These are phyloP conservation scores for Lipomyces yamanashiensis DNA, from an alignment of 805 yeast genomes.

Conservation along the genomic window DNA sequence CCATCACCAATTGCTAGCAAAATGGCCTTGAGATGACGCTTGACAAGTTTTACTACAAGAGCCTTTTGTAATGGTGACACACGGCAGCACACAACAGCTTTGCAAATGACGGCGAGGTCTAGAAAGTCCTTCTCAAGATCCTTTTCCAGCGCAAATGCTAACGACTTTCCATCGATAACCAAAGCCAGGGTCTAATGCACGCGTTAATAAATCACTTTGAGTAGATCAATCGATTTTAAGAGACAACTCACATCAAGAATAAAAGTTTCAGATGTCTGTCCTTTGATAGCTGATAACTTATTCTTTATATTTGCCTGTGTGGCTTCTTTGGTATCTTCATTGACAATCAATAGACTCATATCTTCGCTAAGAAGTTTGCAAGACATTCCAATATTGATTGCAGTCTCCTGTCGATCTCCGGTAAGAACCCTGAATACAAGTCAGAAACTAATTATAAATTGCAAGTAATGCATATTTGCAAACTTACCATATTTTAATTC, in stretches of 20 bases:
- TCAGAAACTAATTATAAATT: background rate
- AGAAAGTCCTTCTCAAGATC: constrained; percentile 78
- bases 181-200: constrained; percentile 75
- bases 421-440: constrained; percentile 64
- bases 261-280: constrained; percentile 42
- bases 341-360: constrained; percentile 88
- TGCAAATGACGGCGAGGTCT: constrained; percentile 81
- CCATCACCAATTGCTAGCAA: constrained; percentile 97
- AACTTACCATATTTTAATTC: constrained; percentile 82
- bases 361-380: constrained; percentile 93
- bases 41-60: constrained; percentile 90
- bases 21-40: constrained; percentile 71
- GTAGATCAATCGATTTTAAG: background rate
- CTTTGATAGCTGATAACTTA: constrained; percentile 73
- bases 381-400: constrained; percentile 97
- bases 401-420: constrained; percentile 98
- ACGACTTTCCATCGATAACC: constrained; percentile 91
- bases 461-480: background rate
- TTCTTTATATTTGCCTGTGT: constrained; percentile 72
- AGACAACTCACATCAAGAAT: constrained; percentile 57
- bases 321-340: constrained; percentile 82
- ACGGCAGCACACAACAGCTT: constrained; percentile 96
- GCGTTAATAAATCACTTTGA: background rate
- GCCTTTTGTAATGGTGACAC: constrained; percentile 98
- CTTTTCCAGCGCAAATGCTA: constrained; percentile 81